Conservation (phyloP, 805 yeast genomes). For the Candida tibetensis region DNA sequence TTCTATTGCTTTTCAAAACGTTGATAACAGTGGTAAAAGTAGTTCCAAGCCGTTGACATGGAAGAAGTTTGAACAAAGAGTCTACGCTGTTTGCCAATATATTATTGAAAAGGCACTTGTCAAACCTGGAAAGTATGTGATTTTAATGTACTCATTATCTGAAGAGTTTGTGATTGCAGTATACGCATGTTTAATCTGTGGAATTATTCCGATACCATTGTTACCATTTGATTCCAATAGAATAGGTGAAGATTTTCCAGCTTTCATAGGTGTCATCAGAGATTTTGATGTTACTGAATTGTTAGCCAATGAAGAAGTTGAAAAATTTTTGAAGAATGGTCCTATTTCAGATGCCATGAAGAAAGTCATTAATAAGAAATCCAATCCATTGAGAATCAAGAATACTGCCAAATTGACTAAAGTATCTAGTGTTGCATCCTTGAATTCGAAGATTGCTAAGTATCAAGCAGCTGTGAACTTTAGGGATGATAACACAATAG, state of each 20-base stretch:
- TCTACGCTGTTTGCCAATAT: conserved; percentile 72
- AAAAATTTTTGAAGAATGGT: conserved; percentile 63
- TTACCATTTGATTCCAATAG: conserved; percentile 66
- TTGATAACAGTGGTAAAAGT: conserved; percentile 35
- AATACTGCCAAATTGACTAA: conserved; percentile 62
- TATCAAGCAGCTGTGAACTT: conserved; percentile 40
- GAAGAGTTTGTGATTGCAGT: conserved; percentile 84
- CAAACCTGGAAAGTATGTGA: conserved; percentile 67
- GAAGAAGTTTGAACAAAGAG: conserved; percentile 75
- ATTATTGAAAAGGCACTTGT: conserved; percentile 64
- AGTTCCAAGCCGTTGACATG: conserved; percentile 51
- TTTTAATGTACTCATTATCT: conserved; percentile 80
- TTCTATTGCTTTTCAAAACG: conserved; percentile 64
- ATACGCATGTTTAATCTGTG: conserved; percentile 82
- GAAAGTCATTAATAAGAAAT: conserved; percentile 33
- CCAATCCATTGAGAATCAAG: conserved; percentile 51
- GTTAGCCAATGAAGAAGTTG: conserved; percentile 76
- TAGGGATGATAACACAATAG: conserved; percentile 43
- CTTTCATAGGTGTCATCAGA: conserved; percentile 60
- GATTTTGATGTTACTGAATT: conserved; percentile 71
- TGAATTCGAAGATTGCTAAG: conserved; percentile 43
- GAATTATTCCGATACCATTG: conserved; percentile 74
- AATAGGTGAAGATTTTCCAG: conserved; percentile 69
- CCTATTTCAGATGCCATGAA: conserved; percentile 60
- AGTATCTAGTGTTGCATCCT: conserved; percentile 34